Conservation (phyloP, 2,329 filamentous ascomycete genomes). For the Calonectria hawksworthii region DNA sequence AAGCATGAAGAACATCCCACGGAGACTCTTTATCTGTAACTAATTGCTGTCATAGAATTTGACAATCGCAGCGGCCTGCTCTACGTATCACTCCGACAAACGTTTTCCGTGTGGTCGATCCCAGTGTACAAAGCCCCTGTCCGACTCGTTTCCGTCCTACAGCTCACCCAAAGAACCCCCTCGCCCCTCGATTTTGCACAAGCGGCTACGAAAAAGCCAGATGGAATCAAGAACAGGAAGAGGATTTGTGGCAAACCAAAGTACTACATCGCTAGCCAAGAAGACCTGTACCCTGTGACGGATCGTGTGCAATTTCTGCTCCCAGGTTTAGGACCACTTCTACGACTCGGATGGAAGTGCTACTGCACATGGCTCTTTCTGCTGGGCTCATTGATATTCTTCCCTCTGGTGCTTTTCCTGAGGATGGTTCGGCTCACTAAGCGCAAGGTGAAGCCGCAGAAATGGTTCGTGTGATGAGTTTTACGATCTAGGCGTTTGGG, state of each 20-base stretch:
- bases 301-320: slow-evolving; percentile 82
- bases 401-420: slow-evolving; percentile 39
- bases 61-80: slow-evolving; percentile 76
- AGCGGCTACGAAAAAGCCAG: slow-evolving; percentile 15
- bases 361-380: slow-evolving; percentile 76
- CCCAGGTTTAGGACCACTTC: slow-evolving; percentile 68
- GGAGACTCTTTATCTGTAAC: rapidly evolving
- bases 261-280: slow-evolving; percentile 82
- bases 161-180: slow-evolving; percentile 64
- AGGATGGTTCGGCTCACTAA: not conserved
- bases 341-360: slow-evolving; percentile 73
- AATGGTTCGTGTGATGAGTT: not conserved
- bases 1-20: slow-evolving; percentile 24
- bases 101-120: slow-evolving; percentile 83
- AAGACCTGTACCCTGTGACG: slow-evolving; percentile 85
- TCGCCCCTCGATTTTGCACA: slow-evolving; percentile 38
- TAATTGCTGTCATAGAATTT: slow-evolving; percentile 64
- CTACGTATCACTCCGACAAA: slow-evolving; percentile 81
- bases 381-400: slow-evolving; percentile 63
- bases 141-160: slow-evolving; percentile 76
- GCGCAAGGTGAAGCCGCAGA: not conserved
- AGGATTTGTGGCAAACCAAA: slow-evolving; percentile 40
- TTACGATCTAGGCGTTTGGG: not conserved
- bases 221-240: slow-evolving; percentile 29
- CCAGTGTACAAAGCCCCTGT: slow-evolving; percentile 81